Conservation (phyloP, 169 alveolate genomes). For the Amoebophrya sp. region DNA sequence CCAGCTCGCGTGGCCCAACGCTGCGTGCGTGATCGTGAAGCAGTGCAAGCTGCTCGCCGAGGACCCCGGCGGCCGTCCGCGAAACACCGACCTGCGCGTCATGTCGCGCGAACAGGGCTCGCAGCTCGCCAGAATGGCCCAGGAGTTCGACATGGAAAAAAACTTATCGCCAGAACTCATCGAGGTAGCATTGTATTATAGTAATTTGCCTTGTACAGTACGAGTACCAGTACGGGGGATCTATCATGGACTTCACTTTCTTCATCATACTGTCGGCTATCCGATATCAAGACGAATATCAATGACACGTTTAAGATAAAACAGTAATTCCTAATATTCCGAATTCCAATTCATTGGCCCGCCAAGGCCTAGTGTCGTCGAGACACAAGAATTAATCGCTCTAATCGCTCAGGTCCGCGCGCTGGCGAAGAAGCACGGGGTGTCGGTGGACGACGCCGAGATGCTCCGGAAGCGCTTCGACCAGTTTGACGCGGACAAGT, state of each 20-base stretch:
- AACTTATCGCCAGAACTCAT: not conserved
- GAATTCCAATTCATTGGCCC: no score
- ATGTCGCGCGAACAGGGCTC: not conserved
- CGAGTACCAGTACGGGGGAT: no score
- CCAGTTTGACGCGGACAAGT: not conserved
- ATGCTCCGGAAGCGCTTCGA: not conserved
- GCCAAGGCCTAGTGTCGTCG: no score
- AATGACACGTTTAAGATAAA: not conserved
- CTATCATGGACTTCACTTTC: no score
- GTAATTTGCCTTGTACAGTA: no score
- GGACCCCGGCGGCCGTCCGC: not conserved
- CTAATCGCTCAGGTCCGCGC: not conserved
- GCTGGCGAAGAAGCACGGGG: not conserved
- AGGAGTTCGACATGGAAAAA: not conserved
- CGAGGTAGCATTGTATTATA: no score
- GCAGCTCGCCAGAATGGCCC: not conserved
- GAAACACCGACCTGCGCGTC: not conserved
- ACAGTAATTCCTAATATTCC: no score
- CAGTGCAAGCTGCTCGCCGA: not conserved
- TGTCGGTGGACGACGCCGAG: not conserved
- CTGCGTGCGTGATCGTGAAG: not conserved
- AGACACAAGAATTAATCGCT: no score
- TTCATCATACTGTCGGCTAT: no score
- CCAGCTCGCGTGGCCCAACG: not conserved
- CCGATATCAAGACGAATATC: not conserved